These are phyloP conservation scores for Globisporangium barbulae DNA, from an alignment of 352 stramenopile species.

Conservation along the genomic window DNA sequence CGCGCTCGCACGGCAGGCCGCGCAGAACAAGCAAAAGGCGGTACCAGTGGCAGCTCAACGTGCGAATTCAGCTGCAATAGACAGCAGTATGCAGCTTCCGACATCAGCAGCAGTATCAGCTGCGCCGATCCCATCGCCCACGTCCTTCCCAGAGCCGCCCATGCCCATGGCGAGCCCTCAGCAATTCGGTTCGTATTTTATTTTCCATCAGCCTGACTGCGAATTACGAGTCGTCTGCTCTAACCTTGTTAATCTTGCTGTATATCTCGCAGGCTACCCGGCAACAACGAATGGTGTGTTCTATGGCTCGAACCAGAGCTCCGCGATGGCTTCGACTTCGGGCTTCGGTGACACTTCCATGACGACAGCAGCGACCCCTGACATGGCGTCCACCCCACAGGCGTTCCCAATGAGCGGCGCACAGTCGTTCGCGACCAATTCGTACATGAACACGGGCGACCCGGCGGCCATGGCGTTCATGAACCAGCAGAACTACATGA, in stretches of 20 bases:
- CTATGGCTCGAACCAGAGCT: slow-evolving; percentile 12
- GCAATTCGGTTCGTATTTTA: slow-evolving; percentile 10
- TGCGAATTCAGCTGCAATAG: background rate
- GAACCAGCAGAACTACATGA: slow-evolving; percentile 47
- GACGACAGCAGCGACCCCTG: slow-evolving; percentile 14
- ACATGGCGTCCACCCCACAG: slow-evolving; percentile 19
- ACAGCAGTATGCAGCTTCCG: slow-evolving; percentile 11
- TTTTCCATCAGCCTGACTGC: background rate
- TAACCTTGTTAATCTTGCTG: background rate
- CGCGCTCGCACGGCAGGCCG: slow-evolving; percentile 10
- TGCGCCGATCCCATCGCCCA: slow-evolving; percentile 17
- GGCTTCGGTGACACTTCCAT: slow-evolving; percentile 24
- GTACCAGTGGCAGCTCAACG: background rate
- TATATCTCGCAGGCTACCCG: slow-evolving; percentile 4
- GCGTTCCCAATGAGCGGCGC: slow-evolving; percentile 31
- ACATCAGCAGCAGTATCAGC: slow-evolving; percentile 2
- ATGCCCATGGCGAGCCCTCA: slow-evolving; percentile 27
- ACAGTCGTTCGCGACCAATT: slow-evolving; percentile 33
- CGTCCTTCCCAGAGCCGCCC: slow-evolving; percentile 43
- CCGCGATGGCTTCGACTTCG: slow-evolving; percentile 16
- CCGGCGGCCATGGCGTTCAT: slow-evolving; percentile 20
- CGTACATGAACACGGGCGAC: slow-evolving; percentile 35
- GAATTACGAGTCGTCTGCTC: background rate
- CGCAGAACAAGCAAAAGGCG: slow-evolving; percentile 13
- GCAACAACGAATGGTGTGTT: slow-evolving; percentile 5